Evolutionary conservation across 495 filamentous ascomycete genomes (phyloP).

Genomic region (Aspergillus hancockii): DNA sequence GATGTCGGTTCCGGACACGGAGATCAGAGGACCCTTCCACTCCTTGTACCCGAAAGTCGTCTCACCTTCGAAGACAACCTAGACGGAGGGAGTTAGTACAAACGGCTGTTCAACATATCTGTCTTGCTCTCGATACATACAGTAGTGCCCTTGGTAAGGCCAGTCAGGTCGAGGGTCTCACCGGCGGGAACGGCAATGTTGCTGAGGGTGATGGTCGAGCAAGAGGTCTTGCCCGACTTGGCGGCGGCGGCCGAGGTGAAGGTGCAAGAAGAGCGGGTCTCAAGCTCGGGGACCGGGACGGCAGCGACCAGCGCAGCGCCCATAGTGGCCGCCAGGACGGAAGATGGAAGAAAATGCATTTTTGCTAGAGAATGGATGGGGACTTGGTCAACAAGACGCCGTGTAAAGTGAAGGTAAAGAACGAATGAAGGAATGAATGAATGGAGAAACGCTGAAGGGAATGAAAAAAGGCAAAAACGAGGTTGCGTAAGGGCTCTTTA

Average conservation of each 20-base stretch:
- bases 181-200: slow-evolving; percentile 53
- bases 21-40: slow-evolving; percentile 52
- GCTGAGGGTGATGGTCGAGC: slow-evolving; percentile 52
- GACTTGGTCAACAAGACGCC: neutral
- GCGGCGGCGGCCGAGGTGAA: slow-evolving; percentile 41
- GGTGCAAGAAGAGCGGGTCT: slow-evolving; percentile 33
- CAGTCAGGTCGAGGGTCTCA: slow-evolving; percentile 51
- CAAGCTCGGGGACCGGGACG: slow-evolving; percentile 13
- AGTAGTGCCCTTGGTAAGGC: slow-evolving; percentile 44
- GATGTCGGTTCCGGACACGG: slow-evolving; percentile 49
- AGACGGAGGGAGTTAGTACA: neutral
- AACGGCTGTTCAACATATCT: neutral
- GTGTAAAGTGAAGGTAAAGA: neutral
- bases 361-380: slow-evolving; percentile 6
- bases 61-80: slow-evolving; percentile 53
- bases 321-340: slow-evolving; percentile 4
- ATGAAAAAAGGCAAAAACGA: neutral
- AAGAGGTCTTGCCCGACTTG: slow-evolving; percentile 46
- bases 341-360: slow-evolving; percentile 13
- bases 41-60: slow-evolving; percentile 58
- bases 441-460: neutral
- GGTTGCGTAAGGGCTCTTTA: neutral
- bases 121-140: slow-evolving; percentile 31
- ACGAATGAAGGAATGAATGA: neutral
- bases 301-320: slow-evolving; percentile 17